A percentile compares a stretch with the other conserved stretches of the same genome.
phyloP scores from a whole-genome alignment of 805 yeast genomes.

The Pichia cephalocereana region DNA sequence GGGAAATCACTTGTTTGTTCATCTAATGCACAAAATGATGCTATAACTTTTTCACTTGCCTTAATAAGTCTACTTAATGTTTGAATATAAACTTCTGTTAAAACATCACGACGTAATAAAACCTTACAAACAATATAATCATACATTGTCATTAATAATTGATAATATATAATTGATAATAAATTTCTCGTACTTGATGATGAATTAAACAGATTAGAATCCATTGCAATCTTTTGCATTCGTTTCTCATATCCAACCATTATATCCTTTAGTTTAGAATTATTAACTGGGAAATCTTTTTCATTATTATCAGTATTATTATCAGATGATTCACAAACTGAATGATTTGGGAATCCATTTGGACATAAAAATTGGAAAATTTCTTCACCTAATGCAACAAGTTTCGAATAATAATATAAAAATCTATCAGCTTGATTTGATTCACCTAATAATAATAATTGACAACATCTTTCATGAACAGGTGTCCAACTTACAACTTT shows the following conservation, averaged over 20 bases:
- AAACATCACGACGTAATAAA: constrained; percentile 21
- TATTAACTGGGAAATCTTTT: neutral
- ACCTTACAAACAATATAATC: constrained; percentile 41
- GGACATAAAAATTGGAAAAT: constrained; percentile 33
- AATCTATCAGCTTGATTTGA: constrained; percentile 32
- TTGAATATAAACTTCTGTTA: constrained; percentile 28
- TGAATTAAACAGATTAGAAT: constrained; percentile 29
- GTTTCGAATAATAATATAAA: constrained; percentile 34
- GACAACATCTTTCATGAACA: constrained; percentile 32
- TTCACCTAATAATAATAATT: constrained; percentile 27
- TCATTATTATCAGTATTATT: neutral
- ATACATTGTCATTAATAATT: constrained; percentile 41
- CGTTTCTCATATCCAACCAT: constrained; percentile 33
- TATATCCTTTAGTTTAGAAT: constrained; percentile 18
- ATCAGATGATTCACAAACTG: neutral
- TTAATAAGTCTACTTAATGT: constrained; percentile 34
- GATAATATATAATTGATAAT: constrained; percentile 39
- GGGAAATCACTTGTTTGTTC: constrained; percentile 35
- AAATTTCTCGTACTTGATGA: constrained; percentile 30
- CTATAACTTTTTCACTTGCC: constrained; percentile 37
- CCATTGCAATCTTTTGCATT: constrained; percentile 31
- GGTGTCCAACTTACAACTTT: constrained; percentile 41
- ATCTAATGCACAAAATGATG: constrained; percentile 34
- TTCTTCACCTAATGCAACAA: constrained; percentile 43
- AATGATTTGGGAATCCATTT: constrained; percentile 10